Conservation (phyloP, 1,284 basidiomycete genomes). For the Apiotrichum gracile region DNA sequence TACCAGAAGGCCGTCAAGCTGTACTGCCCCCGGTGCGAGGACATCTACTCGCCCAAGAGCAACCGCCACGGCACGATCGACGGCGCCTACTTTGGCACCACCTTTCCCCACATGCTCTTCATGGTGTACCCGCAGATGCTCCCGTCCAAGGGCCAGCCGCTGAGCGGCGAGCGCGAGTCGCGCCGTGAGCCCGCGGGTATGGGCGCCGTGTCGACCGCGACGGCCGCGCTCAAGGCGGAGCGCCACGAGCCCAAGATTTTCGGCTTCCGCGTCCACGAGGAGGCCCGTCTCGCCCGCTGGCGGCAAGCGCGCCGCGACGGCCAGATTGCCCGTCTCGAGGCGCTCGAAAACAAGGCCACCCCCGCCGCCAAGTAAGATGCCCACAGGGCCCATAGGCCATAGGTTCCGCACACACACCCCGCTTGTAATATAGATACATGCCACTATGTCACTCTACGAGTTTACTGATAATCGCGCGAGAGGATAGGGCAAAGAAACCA, state of each 20-base stretch:
- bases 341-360: conserved; percentile 32
- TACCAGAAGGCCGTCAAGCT: conserved; percentile 96
- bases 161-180: conserved; percentile 42
- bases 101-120: conserved; percentile 90
- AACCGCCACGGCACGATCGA: conserved; percentile 91
- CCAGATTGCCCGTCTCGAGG: conserved; percentile 48
- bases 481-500: neutral
- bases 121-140: conserved; percentile 90
- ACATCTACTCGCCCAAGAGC: conserved; percentile 91
- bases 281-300: conserved; percentile 87
- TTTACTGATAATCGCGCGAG: neutral
- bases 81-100: conserved; percentile 93
- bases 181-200: conserved; percentile 31
- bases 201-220: conserved; percentile 58
- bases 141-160: conserved; percentile 65
- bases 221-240: conserved; percentile 77
- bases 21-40: conserved; percentile 93
- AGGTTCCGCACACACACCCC: too few relatives aligned
- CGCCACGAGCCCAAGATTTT: conserved; percentile 85
- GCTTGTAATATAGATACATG: conserved; percentile 20
- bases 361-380: neutral
- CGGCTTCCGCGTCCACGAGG: conserved; percentile 88
- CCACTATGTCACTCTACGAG: conserved; percentile 4
- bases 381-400: too few relatives aligned
- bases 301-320: conserved; percentile 80